phyloP scores from a whole-genome alignment of 306 rosid genomes.

The Cajanus cajan region DNA sequence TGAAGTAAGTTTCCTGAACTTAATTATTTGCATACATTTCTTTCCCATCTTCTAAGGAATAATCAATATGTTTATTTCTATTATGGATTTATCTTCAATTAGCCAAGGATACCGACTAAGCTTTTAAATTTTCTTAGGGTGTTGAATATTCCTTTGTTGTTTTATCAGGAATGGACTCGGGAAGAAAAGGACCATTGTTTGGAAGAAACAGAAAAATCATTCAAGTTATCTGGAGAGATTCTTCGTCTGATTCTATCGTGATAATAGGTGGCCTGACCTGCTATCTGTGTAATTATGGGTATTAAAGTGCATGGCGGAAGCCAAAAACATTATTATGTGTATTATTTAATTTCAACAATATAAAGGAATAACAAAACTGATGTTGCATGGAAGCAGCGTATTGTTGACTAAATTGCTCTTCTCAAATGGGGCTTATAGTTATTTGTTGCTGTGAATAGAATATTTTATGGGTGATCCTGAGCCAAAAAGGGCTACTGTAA shows the following conservation, averaged over 20 bases:
- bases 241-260: slow-evolving; percentile 82
- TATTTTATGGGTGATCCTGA: not conserved
- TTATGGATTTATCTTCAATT: not conserved
- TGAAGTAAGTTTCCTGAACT: slow-evolving; percentile 49
- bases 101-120: not conserved
- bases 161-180: slow-evolving; percentile 75
- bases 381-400: not conserved
- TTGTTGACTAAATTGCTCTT: not conserved
- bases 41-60: not conserved
- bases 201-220: slow-evolving; percentile 95
- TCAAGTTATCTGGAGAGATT: slow-evolving; percentile 86
- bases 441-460: not conserved
- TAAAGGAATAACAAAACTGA: not conserved
- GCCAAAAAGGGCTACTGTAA: not conserved
- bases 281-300: slow-evolving; percentile 11
- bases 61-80: not conserved
- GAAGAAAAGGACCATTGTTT: slow-evolving; percentile 94
- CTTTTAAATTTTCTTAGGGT: not conserved
- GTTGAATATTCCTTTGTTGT: not conserved
- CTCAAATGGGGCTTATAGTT: not conserved
- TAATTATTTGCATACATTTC: not conserved
- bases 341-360: slow-evolving; percentile 15
- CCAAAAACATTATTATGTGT: slow-evolving; percentile 15
- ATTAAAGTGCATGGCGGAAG: slow-evolving; percentile 25
- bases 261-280: not conserved